A percentile compares a stretch with the other conserved stretches of the same genome.
These are phyloP conservation scores for Starmerella potacharoeniae DNA, from an alignment of 805 yeast species.

Conservation along the genomic window DNA sequence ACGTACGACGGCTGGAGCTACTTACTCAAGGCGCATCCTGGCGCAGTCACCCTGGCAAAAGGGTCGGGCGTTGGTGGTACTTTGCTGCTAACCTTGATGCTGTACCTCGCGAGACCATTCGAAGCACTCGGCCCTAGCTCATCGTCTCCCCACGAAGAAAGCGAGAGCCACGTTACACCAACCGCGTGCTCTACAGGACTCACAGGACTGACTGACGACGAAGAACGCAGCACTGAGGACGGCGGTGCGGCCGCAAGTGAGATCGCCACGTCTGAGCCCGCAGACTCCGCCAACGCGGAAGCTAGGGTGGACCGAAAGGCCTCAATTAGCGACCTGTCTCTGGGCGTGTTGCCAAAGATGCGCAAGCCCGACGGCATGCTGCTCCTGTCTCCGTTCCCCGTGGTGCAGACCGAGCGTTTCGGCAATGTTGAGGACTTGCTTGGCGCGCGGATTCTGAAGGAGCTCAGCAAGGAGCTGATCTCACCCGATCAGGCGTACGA, in stretches of 20 bases:
- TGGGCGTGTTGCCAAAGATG: neutral
- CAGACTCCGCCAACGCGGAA: neutral
- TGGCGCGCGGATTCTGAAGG: neutral
- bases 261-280: too few species aligned
- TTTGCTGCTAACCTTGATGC: slow-evolving; percentile 31
- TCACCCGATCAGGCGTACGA: slow-evolving; percentile 1
- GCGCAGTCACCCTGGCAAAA: slow-evolving; percentile 28
- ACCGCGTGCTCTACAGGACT: neutral
- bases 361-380: slow-evolving; percentile 28
- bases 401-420: slow-evolving; percentile 11
- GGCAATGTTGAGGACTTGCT: slow-evolving; percentile 14
- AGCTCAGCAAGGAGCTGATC: slow-evolving; percentile 3
- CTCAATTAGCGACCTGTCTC: neutral
- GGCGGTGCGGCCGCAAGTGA: neutral
- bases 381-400: slow-evolving; percentile 29
- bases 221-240: neutral
- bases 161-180: slow-evolving; percentile 5
- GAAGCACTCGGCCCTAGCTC: slow-evolving; percentile 4
- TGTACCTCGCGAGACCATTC: slow-evolving; percentile 31
- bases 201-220: neutral
- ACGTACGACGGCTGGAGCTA: slow-evolving; percentile 30
- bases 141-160: neutral
- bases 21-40: slow-evolving; percentile 21
- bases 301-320: neutral
- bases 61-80: slow-evolving; percentile 45